phyloP scores from a whole-genome alignment of 768 basidiomycete genomes.

The Tulasnella calospora region DNA sequence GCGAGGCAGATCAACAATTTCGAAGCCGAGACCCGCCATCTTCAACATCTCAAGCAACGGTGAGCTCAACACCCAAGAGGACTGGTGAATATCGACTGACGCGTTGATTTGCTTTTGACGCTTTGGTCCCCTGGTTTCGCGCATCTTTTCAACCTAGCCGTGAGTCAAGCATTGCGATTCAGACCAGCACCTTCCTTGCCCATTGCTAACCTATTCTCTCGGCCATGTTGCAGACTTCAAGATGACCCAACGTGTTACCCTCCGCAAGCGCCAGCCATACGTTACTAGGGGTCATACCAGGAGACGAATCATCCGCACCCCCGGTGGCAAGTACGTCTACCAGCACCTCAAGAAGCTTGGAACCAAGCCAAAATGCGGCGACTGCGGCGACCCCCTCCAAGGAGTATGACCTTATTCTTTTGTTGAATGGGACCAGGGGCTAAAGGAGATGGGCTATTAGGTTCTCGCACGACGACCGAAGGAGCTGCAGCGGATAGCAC shows the following conservation, averaged over 20 bases:
- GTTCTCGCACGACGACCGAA: conserved; percentile 93
- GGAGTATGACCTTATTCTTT: conserved; percentile 60
- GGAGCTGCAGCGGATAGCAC: conserved; percentile 91
- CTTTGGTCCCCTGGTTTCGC: background rate
- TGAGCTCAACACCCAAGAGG: background rate
- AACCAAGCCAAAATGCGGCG: conserved; percentile 93
- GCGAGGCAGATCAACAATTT: background rate
- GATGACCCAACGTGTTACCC: conserved; percentile 99
- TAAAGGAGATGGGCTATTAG: conserved; percentile 40
- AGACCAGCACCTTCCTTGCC: background rate
- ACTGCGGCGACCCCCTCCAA: conserved; percentile 89
- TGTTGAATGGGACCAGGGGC: background rate
- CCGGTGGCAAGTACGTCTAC: conserved; percentile 96
- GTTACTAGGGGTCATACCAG: conserved; percentile 91
- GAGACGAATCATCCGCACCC: conserved; percentile 93
- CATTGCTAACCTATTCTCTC: background rate
- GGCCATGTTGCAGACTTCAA: background rate
- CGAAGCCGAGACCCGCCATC: background rate
- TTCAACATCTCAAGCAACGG: background rate
- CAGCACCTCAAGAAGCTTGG: conserved; percentile 96
- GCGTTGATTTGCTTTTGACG: background rate
- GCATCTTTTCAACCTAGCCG: background rate
- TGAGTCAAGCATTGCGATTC: background rate
- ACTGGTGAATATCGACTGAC: background rate
- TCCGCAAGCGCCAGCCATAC: conserved; percentile 97